Evolutionary conservation across 768 basidiomycete genomes (phyloP), one percentile per base, ranked within the genome.

Genomic region (Xerocomellus dryophilus): DNA sequence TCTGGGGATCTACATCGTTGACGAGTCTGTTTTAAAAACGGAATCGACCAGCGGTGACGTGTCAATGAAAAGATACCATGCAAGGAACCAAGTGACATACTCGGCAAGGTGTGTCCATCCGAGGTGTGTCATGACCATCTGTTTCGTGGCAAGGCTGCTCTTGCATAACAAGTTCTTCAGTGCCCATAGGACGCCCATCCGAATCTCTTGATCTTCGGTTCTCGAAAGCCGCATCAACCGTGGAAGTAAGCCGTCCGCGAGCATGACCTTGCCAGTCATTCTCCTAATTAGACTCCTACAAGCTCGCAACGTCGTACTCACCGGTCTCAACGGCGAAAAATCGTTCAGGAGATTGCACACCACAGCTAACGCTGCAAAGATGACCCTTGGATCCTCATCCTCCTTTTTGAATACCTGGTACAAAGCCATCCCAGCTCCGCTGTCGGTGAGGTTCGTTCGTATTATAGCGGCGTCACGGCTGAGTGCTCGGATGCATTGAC

Each of bases 261-360:
- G 71, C 53, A 90, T 79, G 7, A 77, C 77, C 85, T 90, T 53
- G 31, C 39, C 17, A 10, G 32, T 36, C 45, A 21, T 44, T 36
- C 44, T 43, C 15, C 43, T 53, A 25, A 60, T 53, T 46, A 34
- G 40, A 29, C 20, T 12, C 15, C 35, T 20, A 29, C 12, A 41
- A 15, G 11, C n/a, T 32, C 14, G n/a, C 23, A 47, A 35, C 5
- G 12, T 12, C 8, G 5, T 42, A 77, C 86, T 60, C 61, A 92
- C 90, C 49, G 76, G 72, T 56, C 85, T 76, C 58, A 94, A 66
- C 7, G 93, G 92, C 11, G 92, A 93, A 70, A 91, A 93, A 49
- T 92, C 89, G 48, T 84, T 86, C 8, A 95, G 82, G 40, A 95
- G 78, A 67, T 97, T 96, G 70, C 91, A 92, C 4, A 96, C 78